phyloP scores from a whole-genome alignment of 176 grass and related monocot species.

The Oryza coarctata region DNA sequence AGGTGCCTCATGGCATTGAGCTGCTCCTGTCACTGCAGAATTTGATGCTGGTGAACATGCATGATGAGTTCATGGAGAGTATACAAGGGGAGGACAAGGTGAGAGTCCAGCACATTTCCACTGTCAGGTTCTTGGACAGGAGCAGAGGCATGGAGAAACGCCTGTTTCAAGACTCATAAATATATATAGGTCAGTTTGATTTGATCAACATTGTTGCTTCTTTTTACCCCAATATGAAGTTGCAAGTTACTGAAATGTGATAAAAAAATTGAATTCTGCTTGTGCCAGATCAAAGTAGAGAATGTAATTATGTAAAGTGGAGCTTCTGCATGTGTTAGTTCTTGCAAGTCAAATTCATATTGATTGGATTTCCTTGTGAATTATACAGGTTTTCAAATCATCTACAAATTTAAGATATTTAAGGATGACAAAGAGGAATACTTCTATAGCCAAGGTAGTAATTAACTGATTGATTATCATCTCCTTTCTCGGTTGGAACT shows the following conservation, averaged over 20 bases:
- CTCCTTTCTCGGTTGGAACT: too few species aligned
- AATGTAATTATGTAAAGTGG: too few species aligned
- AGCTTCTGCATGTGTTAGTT: neutral
- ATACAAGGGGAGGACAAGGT: slow-evolving; percentile 14
- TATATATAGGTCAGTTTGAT: neutral
- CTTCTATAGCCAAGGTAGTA: too few species aligned
- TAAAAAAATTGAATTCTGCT: too few species aligned
- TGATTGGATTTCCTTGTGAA: neutral
- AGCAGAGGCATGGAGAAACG: slow-evolving; percentile 24
- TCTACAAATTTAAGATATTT: neutral
- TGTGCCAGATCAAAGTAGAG: too few species aligned
- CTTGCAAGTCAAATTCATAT: neutral
- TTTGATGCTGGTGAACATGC: slow-evolving; percentile 15
- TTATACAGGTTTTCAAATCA: neutral
- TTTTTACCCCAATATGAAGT: neutral
- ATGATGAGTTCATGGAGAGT: slow-evolving; percentile 17
- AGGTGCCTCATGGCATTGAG: slow-evolving; percentile 29
- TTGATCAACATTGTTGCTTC: neutral
- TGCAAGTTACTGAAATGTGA: neutral
- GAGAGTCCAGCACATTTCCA: slow-evolving; percentile 25
- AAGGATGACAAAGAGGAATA: neutral
- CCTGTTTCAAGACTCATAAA: slow-evolving; percentile 22
- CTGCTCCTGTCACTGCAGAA: slow-evolving; percentile 8
- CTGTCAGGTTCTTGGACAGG: slow-evolving; percentile 17
- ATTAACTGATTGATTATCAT: too few species aligned